Evolutionary conservation across 164 flowering plant species (phyloP).

Genomic region (Macadamia tetraphylla): DNA sequence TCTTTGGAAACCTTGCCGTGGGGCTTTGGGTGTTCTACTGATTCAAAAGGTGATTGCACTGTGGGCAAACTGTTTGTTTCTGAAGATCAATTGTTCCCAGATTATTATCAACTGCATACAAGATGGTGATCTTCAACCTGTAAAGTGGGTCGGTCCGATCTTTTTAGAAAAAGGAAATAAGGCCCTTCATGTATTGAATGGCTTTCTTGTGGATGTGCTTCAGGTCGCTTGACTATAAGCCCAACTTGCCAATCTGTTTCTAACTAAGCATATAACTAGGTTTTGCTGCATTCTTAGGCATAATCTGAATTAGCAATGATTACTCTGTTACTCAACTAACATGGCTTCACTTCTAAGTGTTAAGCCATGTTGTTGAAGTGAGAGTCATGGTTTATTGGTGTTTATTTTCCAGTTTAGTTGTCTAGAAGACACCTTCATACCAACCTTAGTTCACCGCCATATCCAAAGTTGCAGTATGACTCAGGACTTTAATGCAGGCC

Average conservation of each 20-base stretch:
- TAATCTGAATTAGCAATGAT: constrained; percentile 2
- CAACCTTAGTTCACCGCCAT: constrained; percentile 4
- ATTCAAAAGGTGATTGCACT: not conserved
- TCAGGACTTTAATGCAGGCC: constrained; percentile 15
- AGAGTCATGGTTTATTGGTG: not conserved
- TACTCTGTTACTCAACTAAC: constrained; percentile 2
- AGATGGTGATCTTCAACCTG: not conserved
- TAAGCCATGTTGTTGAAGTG: constrained; percentile 7
- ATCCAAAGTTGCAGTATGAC: constrained; percentile 15
- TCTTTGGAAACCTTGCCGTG: not conserved
- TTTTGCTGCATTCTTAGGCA: not conserved
- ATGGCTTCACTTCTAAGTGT: constrained; percentile 5
- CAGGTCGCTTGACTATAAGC: not conserved
- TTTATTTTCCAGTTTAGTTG: constrained; percentile 10
- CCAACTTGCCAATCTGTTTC: not conserved
- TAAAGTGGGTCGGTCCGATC: not conserved
- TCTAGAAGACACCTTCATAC: constrained; percentile 13
- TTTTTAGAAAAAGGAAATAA: constrained; percentile 1
- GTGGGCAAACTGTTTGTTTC: not conserved
- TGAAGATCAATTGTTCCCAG: not conserved
- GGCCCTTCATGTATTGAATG: not conserved
- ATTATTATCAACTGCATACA: not conserved
- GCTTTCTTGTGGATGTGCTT: constrained; percentile 7
- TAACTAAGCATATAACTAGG: not conserved
- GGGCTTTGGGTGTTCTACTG: not conserved